Evolutionary conservation across 1,284 basidiomycete genomes (phyloP).

Genomic region (Stygiomarasmius scandens): DNA sequence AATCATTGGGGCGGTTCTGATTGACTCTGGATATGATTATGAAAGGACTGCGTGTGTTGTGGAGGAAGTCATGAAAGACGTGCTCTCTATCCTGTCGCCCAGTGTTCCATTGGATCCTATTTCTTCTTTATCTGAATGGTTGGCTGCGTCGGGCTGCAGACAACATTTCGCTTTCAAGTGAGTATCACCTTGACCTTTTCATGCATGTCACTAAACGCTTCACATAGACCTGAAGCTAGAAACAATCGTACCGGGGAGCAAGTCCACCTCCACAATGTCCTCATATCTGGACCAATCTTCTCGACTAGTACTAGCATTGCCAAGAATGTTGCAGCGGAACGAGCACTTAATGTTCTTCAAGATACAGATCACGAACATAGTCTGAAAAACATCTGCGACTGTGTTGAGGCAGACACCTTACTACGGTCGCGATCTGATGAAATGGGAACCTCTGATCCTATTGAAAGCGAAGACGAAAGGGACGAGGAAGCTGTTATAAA

Average conservation of each 20-base stretch:
- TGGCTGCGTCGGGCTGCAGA: slow-evolving; percentile 57
- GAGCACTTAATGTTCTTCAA: slow-evolving; percentile 53
- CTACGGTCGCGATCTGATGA: no score
- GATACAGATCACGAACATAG: slow-evolving; percentile 41
- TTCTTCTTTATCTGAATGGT: slow-evolving; percentile 66
- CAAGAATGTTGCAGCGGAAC: slow-evolving; percentile 66
- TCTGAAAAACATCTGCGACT: slow-evolving; percentile 1
- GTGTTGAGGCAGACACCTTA: neutral
- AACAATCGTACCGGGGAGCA: slow-evolving; percentile 30
- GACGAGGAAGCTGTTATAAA: no score
- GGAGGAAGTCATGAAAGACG: slow-evolving; percentile 61
- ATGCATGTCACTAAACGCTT: neutral
- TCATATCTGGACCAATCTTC: slow-evolving; percentile 60
- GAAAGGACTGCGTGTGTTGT: slow-evolving; percentile 63
- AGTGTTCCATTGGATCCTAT: slow-evolving; percentile 67
- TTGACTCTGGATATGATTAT: slow-evolving; percentile 78
- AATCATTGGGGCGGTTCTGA: slow-evolving; percentile 79
- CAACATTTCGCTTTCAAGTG: slow-evolving; percentile 35
- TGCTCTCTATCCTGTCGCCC: slow-evolving; percentile 59
- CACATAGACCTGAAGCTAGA: slow-evolving; percentile 2
- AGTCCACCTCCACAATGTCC: slow-evolving; percentile 59
- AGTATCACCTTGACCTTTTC: slow-evolving; percentile 14
- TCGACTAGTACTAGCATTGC: slow-evolving; percentile 58
- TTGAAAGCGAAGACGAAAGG: no score
- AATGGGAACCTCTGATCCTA: no score